Conservation (phyloP, 1,139 yeast species). For the Yamadazyma kanchanaburiensis region DNA sequence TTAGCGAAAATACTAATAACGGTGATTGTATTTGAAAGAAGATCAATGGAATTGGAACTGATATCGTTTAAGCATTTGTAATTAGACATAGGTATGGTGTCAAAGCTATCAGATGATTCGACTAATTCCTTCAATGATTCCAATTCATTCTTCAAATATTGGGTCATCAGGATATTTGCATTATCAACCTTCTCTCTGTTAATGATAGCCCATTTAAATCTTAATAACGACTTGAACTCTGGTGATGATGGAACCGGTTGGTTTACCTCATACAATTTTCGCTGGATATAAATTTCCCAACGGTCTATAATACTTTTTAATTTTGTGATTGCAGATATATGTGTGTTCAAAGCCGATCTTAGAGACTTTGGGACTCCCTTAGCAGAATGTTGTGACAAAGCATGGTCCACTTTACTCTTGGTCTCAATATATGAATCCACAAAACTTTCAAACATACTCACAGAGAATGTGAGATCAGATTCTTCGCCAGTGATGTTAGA, state of each 20-base stretch:
- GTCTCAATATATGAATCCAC: conserved; percentile 45
- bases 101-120: conserved; percentile 6
- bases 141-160: conserved; percentile 17
- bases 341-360: conserved; percentile 23
- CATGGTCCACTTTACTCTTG: conserved; percentile 22
- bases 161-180: conserved; percentile 28
- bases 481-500: no score
- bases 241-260: not conserved
- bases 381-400: conserved; percentile 16
- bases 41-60: conserved; percentile 46
- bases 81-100: conserved; percentile 34
- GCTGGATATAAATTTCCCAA: conserved; percentile 27
- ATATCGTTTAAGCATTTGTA: conserved; percentile 60
- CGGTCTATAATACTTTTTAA: conserved; percentile 33
- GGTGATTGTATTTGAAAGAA: conserved; percentile 64
- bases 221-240: conserved; percentile 5
- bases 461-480: conserved; percentile 14
- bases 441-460: conserved; percentile 52
- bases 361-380: conserved; percentile 19
- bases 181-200: conserved; percentile 30
- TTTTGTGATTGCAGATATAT: conserved; percentile 35
- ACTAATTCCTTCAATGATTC: conserved; percentile 21
- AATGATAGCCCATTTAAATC: conserved; percentile 36
- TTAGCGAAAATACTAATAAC: conserved; percentile 66
- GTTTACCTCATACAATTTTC: conserved; percentile 1